Evolutionary conservation across 345 rosid genomes (phyloP), one percentile per base, ranked within the genome.

Genomic region (Populus alba): DNA sequence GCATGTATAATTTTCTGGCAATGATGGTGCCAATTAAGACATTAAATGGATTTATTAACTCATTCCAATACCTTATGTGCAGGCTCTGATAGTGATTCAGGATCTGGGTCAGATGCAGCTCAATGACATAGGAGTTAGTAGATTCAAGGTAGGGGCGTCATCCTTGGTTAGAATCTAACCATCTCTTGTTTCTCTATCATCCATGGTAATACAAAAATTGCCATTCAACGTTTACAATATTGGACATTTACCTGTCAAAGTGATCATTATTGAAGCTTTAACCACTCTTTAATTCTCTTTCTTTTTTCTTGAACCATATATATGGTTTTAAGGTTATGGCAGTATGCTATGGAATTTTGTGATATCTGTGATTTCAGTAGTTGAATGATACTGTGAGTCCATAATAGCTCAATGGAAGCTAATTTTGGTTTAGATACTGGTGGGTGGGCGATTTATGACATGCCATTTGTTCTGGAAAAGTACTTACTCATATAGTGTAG

Each of bases 21-120:
- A 51, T 70, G 8, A 27, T 22, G 5, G 35, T 43, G 33, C 73
- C 70, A 61, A 61, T 45, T 70, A 67, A 22, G 23, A 51, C 33
- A 31, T 53, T 15, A 47, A 39, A 68, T 68, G 39, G 17, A 75
- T 66, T 66, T 35, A 3, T 59, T 75, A 25, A 43, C 23, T 68
- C 59, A 23, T 57, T 53, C n/a, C 67, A 45, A 47, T 75, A 16
- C 68, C 78, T 38, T 11, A 71, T 77, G 10, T 81, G 81, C 88
- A 90, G 91, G 70, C 76, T 90, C 90, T 43, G 88, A 75, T 70
- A 72, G 76, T 70, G 82, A 73, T 66, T 81, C 84, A 20, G 82
- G 82, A 76, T 84, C 72, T 43, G 79, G 83, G n/a, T 75, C 86
- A 51, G 81, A 83, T 70, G 76, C 79, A 31, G 77, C 68, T 31